A percentile compares a stretch with the other conserved stretches of the same genome.
phyloP scores from a whole-genome alignment of 129 eudicot genomes.

The Escallonia rubra region DNA sequence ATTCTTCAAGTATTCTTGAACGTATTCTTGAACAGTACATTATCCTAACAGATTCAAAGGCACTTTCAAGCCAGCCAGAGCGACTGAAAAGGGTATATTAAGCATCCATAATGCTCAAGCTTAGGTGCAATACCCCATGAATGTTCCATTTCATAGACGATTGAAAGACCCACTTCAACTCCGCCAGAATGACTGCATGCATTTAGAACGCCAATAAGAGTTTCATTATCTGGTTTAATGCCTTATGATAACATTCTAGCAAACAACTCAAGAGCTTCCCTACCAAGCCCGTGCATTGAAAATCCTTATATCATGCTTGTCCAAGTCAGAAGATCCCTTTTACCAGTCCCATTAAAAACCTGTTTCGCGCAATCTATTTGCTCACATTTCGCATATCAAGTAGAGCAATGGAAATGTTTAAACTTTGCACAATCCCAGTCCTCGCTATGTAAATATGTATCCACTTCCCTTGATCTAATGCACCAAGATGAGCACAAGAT shows the following conservation, averaged over 20 bases:
- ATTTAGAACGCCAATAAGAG: conserved; percentile 38
- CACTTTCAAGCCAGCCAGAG: conserved; percentile 32
- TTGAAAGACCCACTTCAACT: conserved; percentile 29
- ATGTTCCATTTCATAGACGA: conserved; percentile 24
- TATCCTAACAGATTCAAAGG: conserved; percentile 24
- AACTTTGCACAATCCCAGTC: conserved; percentile 19
- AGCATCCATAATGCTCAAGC: conserved; percentile 48
- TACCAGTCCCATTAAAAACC: conserved; percentile 22
- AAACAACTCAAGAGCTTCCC: conserved; percentile 37
- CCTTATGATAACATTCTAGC: conserved; percentile 33
- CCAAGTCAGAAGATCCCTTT: conserved; percentile 37
- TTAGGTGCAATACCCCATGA: conserved; percentile 33
- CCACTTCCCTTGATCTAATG: conserved; percentile 42
- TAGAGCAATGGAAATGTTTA: conserved; percentile 29
- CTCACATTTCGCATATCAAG: conserved; percentile 49
- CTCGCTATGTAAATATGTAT: conserved; percentile 33
- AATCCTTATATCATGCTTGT: conserved; percentile 40
- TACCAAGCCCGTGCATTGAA: conserved; percentile 44
- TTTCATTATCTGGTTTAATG: conserved; percentile 34
- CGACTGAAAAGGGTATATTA: conserved; percentile 47
- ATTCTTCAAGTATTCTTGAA: too few relatives aligned
- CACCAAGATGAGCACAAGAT: conserved; percentile 46
- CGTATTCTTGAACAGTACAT: too few relatives aligned
- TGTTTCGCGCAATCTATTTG: conserved; percentile 28
- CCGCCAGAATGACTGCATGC: conserved; percentile 48